phyloP scores from a whole-genome alignment of 768 basidiomycete genomes.

The Polyporus arcularius region DNA sequence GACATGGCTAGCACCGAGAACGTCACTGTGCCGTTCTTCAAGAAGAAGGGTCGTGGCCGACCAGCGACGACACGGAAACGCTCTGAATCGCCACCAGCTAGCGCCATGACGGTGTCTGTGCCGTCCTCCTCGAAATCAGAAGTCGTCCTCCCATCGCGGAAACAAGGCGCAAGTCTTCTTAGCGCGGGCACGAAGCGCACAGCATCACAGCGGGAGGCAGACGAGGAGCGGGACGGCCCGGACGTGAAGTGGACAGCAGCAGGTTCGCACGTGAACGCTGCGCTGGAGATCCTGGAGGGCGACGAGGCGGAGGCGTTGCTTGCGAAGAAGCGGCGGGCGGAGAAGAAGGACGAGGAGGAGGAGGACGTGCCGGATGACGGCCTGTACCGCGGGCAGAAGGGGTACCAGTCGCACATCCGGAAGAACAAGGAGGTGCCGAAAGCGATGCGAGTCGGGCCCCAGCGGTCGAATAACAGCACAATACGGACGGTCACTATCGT shows the following conservation, averaged over 20 bases:
- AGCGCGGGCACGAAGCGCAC: constrained; percentile 76
- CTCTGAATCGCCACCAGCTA: constrained; percentile 60
- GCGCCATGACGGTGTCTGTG: constrained; percentile 27
- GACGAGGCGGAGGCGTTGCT: constrained; percentile 80
- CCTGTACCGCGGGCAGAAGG: constrained; percentile 81
- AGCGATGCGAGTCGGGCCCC: constrained; percentile 84
- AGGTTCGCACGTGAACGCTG: constrained; percentile 73
- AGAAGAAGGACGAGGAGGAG: constrained; percentile 52
- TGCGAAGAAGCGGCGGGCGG: constrained; percentile 65
- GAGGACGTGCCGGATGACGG: constrained; percentile 77
- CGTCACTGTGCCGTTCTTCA: constrained; percentile 83
- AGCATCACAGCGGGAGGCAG: constrained; percentile 48
- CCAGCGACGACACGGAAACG: constrained; percentile 78
- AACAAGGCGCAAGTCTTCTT: constrained; percentile 66
- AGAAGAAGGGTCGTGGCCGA: constrained; percentile 78
- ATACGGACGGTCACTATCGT: constrained; percentile 93
- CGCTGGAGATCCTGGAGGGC: constrained; percentile 76
- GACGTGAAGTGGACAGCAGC: constrained; percentile 79
- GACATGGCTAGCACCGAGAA: constrained; percentile 24
- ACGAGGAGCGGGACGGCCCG: constrained; percentile 41
- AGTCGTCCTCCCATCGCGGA: constrained; percentile 79
- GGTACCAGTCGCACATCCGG: constrained; percentile 78
- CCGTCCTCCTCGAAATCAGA: constrained; percentile 51
- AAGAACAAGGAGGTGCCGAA: constrained; percentile 85
- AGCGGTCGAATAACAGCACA: constrained; percentile 67